Evolutionary conservation across 495 filamentous ascomycete genomes (phyloP), one percentile per base, ranked within the genome.

Genomic region (Massariosphaeria phaeospora): DNA sequence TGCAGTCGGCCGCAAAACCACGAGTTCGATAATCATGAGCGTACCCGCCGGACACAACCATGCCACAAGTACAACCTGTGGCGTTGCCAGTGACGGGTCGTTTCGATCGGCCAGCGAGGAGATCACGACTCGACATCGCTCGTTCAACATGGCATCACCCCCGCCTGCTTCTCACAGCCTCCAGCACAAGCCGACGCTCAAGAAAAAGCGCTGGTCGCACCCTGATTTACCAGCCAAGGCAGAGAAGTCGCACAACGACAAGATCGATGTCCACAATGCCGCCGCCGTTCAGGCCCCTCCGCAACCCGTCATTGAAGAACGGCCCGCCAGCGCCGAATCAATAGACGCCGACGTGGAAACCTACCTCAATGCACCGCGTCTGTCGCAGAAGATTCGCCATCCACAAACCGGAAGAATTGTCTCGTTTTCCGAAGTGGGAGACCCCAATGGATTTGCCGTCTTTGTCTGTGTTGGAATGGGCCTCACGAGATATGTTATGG

Each of bases 401-500:
- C 89, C 91, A 1, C 82, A 85, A 31, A 91, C 86, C 2, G 88
- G 89, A 8, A 84, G 93, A 30, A 77, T 84, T 20, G 95, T 99
- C 59, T 91, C 87, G 17, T 99, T 96, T 69, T 96, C 91, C 0
- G 94, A 99, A 70, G 93, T 99, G 17, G 93, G 93, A 18, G 89
- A 97, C 64, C 86, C 90, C 0, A 81, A 88, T 44, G 93, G 93
- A 9, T 90, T 84, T 65, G 91, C 90, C 7, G 88, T 99, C 20
- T 88, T 99, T 38, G 91, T 90, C 68, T 99, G 94, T 67, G 88
- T 99, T 9, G 93, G 93, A 25, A 99, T 99, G 93, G 93, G 93
- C 1, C 67, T 99, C 50, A 99, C 93, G 5, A 82, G 93, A 67
- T 97, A 95, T 67, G 83, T 99, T 47, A 96, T 87, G 58, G 89